These are phyloP conservation scores for Pythium apleroticum DNA, from an alignment of 352 stramenopile species.

Conservation along the genomic window DNA sequence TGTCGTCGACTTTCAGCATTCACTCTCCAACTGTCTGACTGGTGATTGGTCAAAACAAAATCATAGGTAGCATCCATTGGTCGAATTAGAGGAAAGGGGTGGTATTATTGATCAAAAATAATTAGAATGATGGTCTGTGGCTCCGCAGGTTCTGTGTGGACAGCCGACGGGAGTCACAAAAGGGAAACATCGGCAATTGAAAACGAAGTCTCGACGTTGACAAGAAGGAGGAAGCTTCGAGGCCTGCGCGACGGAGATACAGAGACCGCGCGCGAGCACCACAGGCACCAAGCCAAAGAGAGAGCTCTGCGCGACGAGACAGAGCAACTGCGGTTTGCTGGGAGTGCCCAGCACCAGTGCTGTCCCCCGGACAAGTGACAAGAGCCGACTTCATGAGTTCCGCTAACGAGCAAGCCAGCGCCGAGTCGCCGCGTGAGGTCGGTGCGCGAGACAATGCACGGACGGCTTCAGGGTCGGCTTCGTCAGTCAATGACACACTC, in stretches of 20 bases:
- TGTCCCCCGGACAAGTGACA: neutral
- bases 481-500: neutral
- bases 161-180: constrained; percentile 6
- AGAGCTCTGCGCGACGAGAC: neutral
- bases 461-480: neutral
- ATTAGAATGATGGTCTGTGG: constrained; percentile 18
- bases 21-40: neutral
- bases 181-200: neutral
- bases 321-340: neutral
- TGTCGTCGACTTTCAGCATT: constrained; percentile 1
- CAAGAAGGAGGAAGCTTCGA: neutral
- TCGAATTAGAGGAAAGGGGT: constrained; percentile 6
- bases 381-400: neutral
- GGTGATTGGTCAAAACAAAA: constrained; percentile 23
- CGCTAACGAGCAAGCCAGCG: neutral
- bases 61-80: constrained; percentile 6
- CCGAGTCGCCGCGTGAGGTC: neutral
- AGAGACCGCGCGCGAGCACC: neutral
- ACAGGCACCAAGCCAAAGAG: neutral
- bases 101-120: constrained; percentile 10
- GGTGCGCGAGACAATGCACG: neutral
- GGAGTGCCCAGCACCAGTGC: neutral
- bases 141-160: constrained; percentile 9
- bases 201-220: neutral
- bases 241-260: neutral